Evolutionary conservation across 306 rosid species (phyloP), one percentile per base, ranked within the genome.

Genomic region (Fragaria ananassa): DNA sequence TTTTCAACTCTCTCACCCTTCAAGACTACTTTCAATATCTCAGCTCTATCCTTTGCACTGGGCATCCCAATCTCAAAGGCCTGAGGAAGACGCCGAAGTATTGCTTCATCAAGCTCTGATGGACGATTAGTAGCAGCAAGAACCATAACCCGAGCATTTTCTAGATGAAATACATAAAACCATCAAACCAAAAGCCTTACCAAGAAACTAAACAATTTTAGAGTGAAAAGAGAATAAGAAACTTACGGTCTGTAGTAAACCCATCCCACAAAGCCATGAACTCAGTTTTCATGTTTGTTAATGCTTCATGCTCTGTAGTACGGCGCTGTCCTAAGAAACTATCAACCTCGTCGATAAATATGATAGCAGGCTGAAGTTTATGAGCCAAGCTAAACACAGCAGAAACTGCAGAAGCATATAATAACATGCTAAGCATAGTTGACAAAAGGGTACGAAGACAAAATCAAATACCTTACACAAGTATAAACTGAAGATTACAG

Each of bases 261-360:
- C 99, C 99, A 77, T 96, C 99, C 99, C 99, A 96, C 47, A 92
- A 82, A 68, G 99, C 90, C 99, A 96, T 96, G 83, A 96, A 96
- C 85, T 96, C 99, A 31, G 99, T 96, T 85, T 96, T 96, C 98
- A 96, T 96, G 88, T 91, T 96, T 56, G 94, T 87, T 71, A 91
- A 62, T 61, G 98, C 98, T 83, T 96, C 99, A n/a, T 96, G 98
- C 86, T 96, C 99, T 44, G 99, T 54, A 50, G 85, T 82, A 29
- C 97, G 97, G 3, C 99, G 97, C 83, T 96, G 98, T 62, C 99
- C 99, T 89, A 96, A 86, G 74, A 96, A 96, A 80, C 99, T 96
- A 87, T 96, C 99, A 9, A 96, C 99, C 85, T 96, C 99, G 54
- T 96, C 99, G 39, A 96, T 96, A 85, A 96, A 96, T 71, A 96